A percentile compares a stretch with the other conserved stretches of the same genome.
Conservation (phyloP, 805 yeast genomes). For the Debaryomyces prosopidis region DNA sequence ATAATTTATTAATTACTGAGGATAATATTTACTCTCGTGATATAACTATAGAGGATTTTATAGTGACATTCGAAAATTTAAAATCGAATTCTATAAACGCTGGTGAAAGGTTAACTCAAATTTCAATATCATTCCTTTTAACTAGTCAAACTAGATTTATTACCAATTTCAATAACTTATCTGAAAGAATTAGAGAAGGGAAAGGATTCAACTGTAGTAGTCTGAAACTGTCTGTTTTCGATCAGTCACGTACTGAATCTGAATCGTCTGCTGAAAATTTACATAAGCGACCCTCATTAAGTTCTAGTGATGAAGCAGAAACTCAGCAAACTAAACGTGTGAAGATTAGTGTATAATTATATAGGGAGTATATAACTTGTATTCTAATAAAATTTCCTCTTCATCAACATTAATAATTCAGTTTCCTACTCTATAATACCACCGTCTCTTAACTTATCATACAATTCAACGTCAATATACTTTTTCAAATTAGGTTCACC, state of each 20-base stretch:
- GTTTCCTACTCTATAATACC: conserved; percentile 28
- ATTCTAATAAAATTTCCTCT: background rate
- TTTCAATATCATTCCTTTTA: conserved; percentile 18
- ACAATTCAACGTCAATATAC: conserved; percentile 65
- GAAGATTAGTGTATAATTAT: background rate
- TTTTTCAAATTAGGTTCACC: conserved; percentile 69
- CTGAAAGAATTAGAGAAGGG: conserved; percentile 18
- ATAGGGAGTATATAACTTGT: background rate
- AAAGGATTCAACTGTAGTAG: conserved; percentile 14
- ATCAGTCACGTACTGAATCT: too few species aligned
- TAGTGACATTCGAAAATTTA: conserved; percentile 21
- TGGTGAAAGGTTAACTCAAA: conserved; percentile 6
- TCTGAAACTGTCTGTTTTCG: too few species aligned
- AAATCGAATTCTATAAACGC: conserved; percentile 9
- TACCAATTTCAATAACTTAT: conserved; percentile 24
- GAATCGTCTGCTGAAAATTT: background rate
- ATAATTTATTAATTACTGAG: conserved; percentile 27
- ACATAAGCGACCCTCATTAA: background rate
- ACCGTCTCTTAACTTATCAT: conserved; percentile 49
- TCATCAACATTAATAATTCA: background rate
- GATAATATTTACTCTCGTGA: conserved; percentile 28
- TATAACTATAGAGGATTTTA: conserved; percentile 25
- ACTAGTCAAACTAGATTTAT: conserved; percentile 25
- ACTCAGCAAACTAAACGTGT: background rate
- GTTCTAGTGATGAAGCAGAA: background rate